Conservation (phyloP, 306 rosid species). For the Astragalus membranaceus region DNA sequence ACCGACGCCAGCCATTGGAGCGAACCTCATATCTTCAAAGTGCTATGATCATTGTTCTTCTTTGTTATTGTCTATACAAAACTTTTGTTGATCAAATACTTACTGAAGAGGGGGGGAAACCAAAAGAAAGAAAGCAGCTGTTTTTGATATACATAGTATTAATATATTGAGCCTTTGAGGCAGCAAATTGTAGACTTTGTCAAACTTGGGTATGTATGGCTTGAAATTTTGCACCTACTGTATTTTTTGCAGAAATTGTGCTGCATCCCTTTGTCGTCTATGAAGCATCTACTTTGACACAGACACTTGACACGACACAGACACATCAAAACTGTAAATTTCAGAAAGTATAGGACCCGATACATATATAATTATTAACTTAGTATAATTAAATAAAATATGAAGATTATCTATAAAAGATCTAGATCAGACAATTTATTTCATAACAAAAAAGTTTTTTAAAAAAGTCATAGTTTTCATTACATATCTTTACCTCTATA, state of each 20-base stretch:
- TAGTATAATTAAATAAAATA: too few species aligned
- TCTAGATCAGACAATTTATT: too few species aligned
- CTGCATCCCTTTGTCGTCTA: too few species aligned
- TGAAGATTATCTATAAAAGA: too few species aligned
- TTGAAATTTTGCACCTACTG: neutral
- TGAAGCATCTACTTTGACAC: too few species aligned
- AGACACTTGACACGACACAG: too few species aligned
- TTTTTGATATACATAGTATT: neutral
- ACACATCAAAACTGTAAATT: too few species aligned
- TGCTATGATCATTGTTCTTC: neutral
- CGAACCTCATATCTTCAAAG: neutral
- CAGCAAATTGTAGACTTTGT: neutral
- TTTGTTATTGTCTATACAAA: slow-evolving; percentile 16
- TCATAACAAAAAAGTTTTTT: too few species aligned
- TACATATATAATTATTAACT: too few species aligned
- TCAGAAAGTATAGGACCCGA: too few species aligned
- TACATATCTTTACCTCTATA: too few species aligned
- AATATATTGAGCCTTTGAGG: neutral
- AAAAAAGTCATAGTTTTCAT: too few species aligned
- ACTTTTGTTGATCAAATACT: neutral
- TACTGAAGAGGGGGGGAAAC: neutral
- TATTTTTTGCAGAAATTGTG: neutral
- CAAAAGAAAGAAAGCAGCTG: neutral
- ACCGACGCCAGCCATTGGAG: neutral
- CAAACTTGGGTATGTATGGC: neutral